Evolutionary conservation across 768 basidiomycete genomes (phyloP), one percentile per base, ranked within the genome.

Genomic region (Podaxis sp.): DNA sequence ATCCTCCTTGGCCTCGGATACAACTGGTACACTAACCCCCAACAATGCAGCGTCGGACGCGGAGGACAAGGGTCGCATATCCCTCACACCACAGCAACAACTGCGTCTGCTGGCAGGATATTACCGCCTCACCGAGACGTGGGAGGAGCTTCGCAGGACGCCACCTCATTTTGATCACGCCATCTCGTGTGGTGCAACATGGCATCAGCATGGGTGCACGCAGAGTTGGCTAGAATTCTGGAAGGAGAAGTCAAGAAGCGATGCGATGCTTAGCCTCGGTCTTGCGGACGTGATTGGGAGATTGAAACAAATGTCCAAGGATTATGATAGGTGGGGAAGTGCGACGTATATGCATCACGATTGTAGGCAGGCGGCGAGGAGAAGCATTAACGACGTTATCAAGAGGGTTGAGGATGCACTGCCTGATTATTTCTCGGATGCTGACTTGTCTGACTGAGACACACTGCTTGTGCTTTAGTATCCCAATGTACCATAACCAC

Each of bases 271-370:
- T 37, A 73, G 75, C 13, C 77, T 87, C 4, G 86, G 84, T 7
- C 72, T 84, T 2, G 86, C 88, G 36, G 88, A 91, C 68, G 87
- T 90, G 37, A 70, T 88, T 4, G 90, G 90, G 38, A 80, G 86
- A 63, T 70, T 91, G 66, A 82, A 75, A 68, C 77, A 83, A 62
- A 79, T 91, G 38, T 75, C 84, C 67, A 86, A 85, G 73, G 87
- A 90, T 59, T 88, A 86, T 63, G 89, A 89, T 61, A 77, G 84
- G 57, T 86, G 86, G 85, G 87, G 88, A 2, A 83, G 81, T 63
- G 85, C 85, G 62, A 85, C 86, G n/a, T 89, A 89, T 69, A 90
- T 91, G 90, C 87, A 90, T 67, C 86, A 84, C 61, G 90, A 90
- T 61, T 91, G 90, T 75, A 79, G 86, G 69, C 72, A 76, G 67